These are phyloP conservation scores for Anthracocystis walkeri DNA, from an alignment of 1,284 basidiomycete genomes.

Conservation along the genomic window DNA sequence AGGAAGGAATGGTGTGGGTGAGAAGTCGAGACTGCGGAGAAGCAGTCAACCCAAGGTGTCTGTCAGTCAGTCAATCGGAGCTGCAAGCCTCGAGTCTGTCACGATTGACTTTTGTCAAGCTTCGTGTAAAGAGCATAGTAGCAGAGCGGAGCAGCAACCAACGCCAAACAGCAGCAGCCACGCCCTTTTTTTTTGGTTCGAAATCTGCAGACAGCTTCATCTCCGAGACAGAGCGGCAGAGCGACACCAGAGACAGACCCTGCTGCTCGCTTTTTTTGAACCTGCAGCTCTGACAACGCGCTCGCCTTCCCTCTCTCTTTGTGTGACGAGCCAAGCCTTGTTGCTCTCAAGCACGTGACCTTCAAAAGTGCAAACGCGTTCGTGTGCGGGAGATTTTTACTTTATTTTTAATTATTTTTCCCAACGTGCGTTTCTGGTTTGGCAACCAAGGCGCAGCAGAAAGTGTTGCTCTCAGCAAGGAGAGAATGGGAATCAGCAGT, in stretches of 20 bases:
- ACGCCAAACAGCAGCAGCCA: slow-evolving; percentile 1
- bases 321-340: not conserved
- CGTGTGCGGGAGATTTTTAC: not conserved
- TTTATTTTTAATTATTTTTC: slow-evolving; percentile 1
- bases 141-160: not conserved
- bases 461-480: slow-evolving; percentile 5
- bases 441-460: slow-evolving; percentile 1
- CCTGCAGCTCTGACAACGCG: slow-evolving; percentile 3
- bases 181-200: not conserved
- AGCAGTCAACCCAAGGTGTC: not conserved
- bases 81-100: slow-evolving; percentile 8
- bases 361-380: slow-evolving; percentile 4
- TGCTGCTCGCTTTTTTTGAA: not conserved
- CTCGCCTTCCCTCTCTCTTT: not conserved
- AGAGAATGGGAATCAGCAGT: slow-evolving; percentile 9
- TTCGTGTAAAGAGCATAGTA: slow-evolving; percentile 15
- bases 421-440: not conserved
- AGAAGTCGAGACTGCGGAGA: not conserved
- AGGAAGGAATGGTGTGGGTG: too few relatives aligned
- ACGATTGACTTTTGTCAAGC: not conserved
- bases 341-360: slow-evolving; percentile 12
- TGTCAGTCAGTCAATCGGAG: not conserved
- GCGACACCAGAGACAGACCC: slow-evolving; percentile 2
- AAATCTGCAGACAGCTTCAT: slow-evolving; percentile 1
- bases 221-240: not conserved